A percentile compares a stretch with the other conserved stretches of the same genome.
Evolutionary conservation across 2,329 filamentous ascomycete genomes (phyloP).

Genomic region (Aspergillus versicolor): DNA sequence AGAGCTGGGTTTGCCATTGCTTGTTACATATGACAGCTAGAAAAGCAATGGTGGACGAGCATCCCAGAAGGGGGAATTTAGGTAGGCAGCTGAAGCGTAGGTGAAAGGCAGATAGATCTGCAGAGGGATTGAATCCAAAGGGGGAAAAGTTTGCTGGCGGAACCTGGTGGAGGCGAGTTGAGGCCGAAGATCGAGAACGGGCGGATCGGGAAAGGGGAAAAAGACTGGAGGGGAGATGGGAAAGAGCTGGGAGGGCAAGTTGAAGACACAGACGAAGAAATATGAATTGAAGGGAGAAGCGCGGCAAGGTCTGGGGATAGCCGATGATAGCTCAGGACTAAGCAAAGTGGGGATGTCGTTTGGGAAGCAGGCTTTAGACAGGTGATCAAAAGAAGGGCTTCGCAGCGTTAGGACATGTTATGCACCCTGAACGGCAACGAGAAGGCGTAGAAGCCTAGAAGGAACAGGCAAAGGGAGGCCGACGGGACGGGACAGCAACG

Average conservation of each 20-base stretch:
- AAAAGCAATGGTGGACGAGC: slow-evolving; percentile 26
- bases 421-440: slow-evolving; percentile 11
- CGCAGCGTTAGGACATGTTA: slow-evolving; percentile 12
- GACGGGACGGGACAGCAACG: slow-evolving; percentile 22
- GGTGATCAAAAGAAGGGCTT: slow-evolving; percentile 18
- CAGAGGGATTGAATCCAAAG: slow-evolving; percentile 1
- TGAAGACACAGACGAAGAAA: slow-evolving; percentile 9
- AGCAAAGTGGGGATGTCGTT: slow-evolving; percentile 8
- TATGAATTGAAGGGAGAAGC: slow-evolving; percentile 9
- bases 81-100: slow-evolving; percentile 9
- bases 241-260: not conserved
- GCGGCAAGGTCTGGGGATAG: slow-evolving; percentile 11
- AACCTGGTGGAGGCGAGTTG: not conserved
- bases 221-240: slow-evolving; percentile 6
- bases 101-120: slow-evolving; percentile 4
- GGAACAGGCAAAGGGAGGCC: slow-evolving; percentile 14
- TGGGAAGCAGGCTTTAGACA: not conserved
- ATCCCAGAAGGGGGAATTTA: slow-evolving; percentile 25
- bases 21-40: slow-evolving; percentile 44
- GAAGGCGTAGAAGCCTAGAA: slow-evolving; percentile 15
- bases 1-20: slow-evolving; percentile 45
- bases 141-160: slow-evolving; percentile 1
- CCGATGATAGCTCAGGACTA: slow-evolving; percentile 7
- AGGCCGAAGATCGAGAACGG: slow-evolving; percentile 7
- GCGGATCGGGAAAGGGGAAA: slow-evolving; percentile 6